These are phyloP conservation scores for Paraphoma chrysanthemicola DNA, from an alignment of 2,329 filamentous ascomycete genomes.

Conservation along the genomic window DNA sequence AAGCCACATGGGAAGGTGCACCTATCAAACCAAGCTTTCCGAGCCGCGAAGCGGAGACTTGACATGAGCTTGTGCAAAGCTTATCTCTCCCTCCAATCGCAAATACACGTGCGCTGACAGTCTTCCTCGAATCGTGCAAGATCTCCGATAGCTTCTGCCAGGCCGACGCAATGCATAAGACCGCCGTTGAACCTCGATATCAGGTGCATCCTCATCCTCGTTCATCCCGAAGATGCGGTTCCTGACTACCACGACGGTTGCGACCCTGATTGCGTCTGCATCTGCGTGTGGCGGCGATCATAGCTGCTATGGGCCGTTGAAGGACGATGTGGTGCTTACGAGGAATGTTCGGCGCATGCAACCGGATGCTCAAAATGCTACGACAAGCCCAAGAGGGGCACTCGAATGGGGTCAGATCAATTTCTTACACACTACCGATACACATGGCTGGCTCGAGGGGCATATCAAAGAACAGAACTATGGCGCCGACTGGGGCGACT, in stretches of 20 bases:
- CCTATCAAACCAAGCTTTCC: conserved; percentile 23
- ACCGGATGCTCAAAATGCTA: conserved; percentile 52
- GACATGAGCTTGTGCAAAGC: conserved; percentile 23
- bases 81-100: conserved; percentile 25
- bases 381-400: conserved; percentile 43
- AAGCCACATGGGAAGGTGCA: conserved; percentile 25
- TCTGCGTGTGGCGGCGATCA: conserved; percentile 41
- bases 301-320: conserved; percentile 49
- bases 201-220: neutral
- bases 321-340: conserved; percentile 50
- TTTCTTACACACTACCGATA: conserved; percentile 71
- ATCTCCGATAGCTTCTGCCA: neutral
- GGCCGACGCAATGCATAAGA: neutral
- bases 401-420: conserved; percentile 71
- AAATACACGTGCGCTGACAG: conserved; percentile 18
- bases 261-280: conserved; percentile 9
- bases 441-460: conserved; percentile 67
- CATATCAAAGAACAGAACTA: conserved; percentile 69
- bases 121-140: neutral
- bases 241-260: conserved; percentile 9
- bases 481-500: conserved; percentile 72
- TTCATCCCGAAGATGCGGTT: conserved; percentile 15
- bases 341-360: conserved; percentile 54
- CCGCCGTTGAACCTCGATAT: neutral
- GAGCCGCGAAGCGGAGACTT: conserved; percentile 6